These are phyloP conservation scores for Hypomontagnella submonticulosa DNA, from an alignment of 495 filamentous ascomycete species.

Conservation along the genomic window DNA sequence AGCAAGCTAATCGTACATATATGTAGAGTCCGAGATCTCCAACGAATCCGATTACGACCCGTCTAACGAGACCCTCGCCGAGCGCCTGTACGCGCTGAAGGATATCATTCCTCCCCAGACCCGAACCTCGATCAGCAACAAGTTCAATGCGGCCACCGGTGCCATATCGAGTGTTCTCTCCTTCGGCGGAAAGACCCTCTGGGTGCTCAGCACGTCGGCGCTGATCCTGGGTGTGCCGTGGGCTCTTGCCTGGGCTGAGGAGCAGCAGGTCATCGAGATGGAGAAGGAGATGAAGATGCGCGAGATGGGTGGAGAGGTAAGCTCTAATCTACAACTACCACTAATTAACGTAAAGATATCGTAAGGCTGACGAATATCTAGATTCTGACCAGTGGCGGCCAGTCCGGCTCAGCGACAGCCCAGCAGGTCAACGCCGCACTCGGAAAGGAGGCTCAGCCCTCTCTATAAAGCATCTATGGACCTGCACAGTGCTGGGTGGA, in stretches of 20 bases:
- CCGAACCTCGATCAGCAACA: conserved; percentile 73
- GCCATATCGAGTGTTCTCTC: conserved; percentile 67
- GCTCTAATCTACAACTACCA: neutral
- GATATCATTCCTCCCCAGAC: conserved; percentile 90
- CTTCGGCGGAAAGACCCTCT: conserved; percentile 84
- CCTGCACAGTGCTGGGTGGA: neutral
- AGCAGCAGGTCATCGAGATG: conserved; percentile 95
- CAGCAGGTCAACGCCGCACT: conserved; percentile 51
- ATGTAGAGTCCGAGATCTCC: conserved; percentile 72
- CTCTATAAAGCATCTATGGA: conserved; percentile 42
- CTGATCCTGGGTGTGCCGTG: conserved; percentile 92
- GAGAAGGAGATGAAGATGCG: conserved; percentile 96
- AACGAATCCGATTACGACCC: conserved; percentile 64
- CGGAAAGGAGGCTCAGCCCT: conserved; percentile 48
- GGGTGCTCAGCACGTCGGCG: conserved; percentile 86
- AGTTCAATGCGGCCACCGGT: conserved; percentile 63
- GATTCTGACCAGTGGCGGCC: conserved; percentile 50
- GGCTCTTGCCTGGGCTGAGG: conserved; percentile 91
- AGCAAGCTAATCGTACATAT: conserved; percentile 31
- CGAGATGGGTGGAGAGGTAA: conserved; percentile 68
- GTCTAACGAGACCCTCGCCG: conserved; percentile 72
- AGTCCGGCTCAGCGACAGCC: conserved; percentile 45
- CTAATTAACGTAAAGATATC: neutral
- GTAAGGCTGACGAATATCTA: conserved; percentile 36
- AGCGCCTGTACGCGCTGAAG: conserved; percentile 85